Evolutionary conservation across 345 rosid species (phyloP), one percentile per base, ranked within the genome.

Genomic region (Adansonia digitata): DNA sequence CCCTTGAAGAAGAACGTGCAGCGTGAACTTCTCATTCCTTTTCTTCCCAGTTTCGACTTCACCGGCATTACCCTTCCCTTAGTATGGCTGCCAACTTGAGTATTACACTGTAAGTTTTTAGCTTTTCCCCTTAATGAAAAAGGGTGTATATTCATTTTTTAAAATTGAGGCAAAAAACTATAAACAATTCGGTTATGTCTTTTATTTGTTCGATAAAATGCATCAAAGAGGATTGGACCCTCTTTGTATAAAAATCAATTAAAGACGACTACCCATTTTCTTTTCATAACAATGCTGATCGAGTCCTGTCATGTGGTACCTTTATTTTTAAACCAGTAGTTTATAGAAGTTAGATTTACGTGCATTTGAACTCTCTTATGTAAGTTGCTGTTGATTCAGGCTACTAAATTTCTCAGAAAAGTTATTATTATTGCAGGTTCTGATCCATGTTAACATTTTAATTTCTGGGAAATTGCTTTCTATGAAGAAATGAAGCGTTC

Each of bases 401-500:
- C 4, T 0, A 9, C 9, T 71, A 12, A 27, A 42, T 14, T 71
- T 53, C 74, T 70, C 27, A 49, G 57, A 70, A 70, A 53, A 11
- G 34, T 37, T 42, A 46, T 57, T 27, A 43, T 42, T 27, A 15
- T 57, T 72, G 56, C 75, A 72, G 75, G 55, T 72, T 56, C 51
- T 72, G 52, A 42, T 56, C 52, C 26, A 22, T 40, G 37, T 22
- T 42, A 49, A 12, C 31, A 17, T 22, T 52, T 67, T 40, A n/a
- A 59, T 68, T 15, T 70, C 57, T 27, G 49, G n/a, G 65, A 73
- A 64, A 70, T 76, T 79, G 81, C 69, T 77, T 7, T 37, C 48
- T n/a, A 0, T 72, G 20, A 78, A 78, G 77, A 81, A 69, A 39
- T 78, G 71, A 78, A 81, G 73, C 69, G 63, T 63, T 60, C 6